Evolutionary conservation across 495 filamentous ascomycete species (phyloP), one percentile per base, ranked within the genome.

Genomic region (Hyaloscypha hepaticicola): DNA sequence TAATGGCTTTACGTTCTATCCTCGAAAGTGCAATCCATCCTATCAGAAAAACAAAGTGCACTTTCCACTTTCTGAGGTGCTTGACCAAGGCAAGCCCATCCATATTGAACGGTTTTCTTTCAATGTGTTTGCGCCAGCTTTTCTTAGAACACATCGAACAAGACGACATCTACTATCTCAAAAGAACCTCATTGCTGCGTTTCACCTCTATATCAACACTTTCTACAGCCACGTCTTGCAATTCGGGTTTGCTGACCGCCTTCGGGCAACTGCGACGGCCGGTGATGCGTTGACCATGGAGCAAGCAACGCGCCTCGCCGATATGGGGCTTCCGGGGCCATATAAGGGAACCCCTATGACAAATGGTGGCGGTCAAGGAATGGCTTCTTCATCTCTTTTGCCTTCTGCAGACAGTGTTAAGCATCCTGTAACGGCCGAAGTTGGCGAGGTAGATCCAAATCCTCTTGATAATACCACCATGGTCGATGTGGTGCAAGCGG

Each of bases 61-160:
- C n/a, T 58, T 45, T 45, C 38, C 38, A 25, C 50, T 26, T 26
- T 27, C 58, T 12, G 25, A 49, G 27, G 11, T 60, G 9, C 22
- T 45, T 50, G 6, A 26, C 26, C 38, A 52, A 57, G 41, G 41
- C 8, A 26, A 60, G 24, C 33, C 38, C 16, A 63, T 62, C 24
- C 21, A 26, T 31, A 14, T 51, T 29, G n/a, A 64, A 28, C 21
- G 87, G 1, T 90, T 89, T 85, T 53, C 55, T 14, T 56, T 55
- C 33, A 61, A 55, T 41, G 28, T 56, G 16, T 70, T 63, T 29
- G 58, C 41, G 19, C 34, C 31, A 1, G 11, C 24, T 4, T 62
- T 70, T 26, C 55, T 67, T 21, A 61, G 11, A 24, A 19, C 14
- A 8, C 49, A 66, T 33, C 14, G 28, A 4, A 27, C 48, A 12